Evolutionary conservation across 148 eudicot genomes (phyloP).

Genomic region (Arctostaphylos glauca): DNA sequence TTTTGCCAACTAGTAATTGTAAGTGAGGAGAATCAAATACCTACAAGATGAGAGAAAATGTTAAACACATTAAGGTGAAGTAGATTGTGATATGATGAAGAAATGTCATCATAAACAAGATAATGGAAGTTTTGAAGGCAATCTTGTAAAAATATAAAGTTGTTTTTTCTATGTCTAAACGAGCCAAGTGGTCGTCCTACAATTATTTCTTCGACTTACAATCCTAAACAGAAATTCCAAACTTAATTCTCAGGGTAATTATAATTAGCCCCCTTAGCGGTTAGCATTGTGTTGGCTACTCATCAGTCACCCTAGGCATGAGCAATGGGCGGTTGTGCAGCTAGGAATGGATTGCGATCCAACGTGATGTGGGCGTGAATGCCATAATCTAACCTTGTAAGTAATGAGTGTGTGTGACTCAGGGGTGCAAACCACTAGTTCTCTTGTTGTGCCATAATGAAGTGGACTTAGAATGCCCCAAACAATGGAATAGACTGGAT

Average conservation of each 20-base stretch:
- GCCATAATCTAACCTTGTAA: too few relatives aligned
- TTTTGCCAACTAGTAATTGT: slow-evolving; percentile 58
- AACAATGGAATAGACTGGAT: too few relatives aligned
- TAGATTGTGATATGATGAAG: neutral
- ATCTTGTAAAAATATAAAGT: neutral
- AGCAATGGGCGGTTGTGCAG: too few relatives aligned
- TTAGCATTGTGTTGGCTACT: neutral
- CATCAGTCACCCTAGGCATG: too few relatives aligned
- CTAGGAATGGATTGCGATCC: too few relatives aligned
- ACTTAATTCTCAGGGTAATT: neutral
- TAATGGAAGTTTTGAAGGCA: neutral
- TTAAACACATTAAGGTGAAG: neutral
- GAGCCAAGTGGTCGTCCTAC: neutral
- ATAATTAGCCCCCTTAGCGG: neutral
- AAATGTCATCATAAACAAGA: neutral
- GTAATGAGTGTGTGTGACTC: too few relatives aligned
- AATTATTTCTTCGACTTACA: neutral
- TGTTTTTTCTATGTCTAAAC: neutral
- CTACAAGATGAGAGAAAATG: slow-evolving; percentile 31
- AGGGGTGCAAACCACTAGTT: too few relatives aligned
- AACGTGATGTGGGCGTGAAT: too few relatives aligned
- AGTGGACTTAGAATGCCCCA: too few relatives aligned
- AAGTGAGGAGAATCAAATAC: slow-evolving; percentile 90
- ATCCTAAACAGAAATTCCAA: neutral
- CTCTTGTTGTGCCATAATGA: too few relatives aligned